Base-by-base conservation (phyloP, 2,329 filamentous ascomycete genomes). In the Sporothrix brunneoviolacea region DNA sequence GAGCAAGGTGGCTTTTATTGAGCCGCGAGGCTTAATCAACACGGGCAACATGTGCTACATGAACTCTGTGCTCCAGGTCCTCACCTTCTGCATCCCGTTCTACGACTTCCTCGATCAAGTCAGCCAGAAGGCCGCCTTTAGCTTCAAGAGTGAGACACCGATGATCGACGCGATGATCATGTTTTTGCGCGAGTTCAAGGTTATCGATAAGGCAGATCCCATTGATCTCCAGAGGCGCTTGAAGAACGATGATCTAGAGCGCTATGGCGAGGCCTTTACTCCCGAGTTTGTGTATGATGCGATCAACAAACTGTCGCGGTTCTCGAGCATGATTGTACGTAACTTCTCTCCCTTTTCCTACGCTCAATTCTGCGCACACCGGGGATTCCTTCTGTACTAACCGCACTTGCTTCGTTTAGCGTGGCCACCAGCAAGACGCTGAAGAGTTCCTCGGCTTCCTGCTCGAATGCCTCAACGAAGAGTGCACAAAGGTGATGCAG, bases 11-110 rank as follows among this genome's bases (percentile, higher is more conserved):
- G 75, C 86, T 16, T 96, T 96, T 62, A 76, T 98, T 45, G 89
- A 97, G 69, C 93, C 93, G 45, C 82, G 91, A 58, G 93, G 93
- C 43, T 78, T 98, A 62, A 87, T 95, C 59, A 98, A 98, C 69
- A 94, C 91, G 36, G 93, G 93, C 44, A 97, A 98, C 65, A 94
- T 97, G 88, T 98, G 93, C 70, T 98, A 98, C 70, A 97, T 98
- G 93, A 98, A 97, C 73, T 96, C 93, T 56, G 91, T 95, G 66
- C 78, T 98, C 58, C 93, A 98, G 84, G 87, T 94, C 64, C 80
- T 98, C 61, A 80, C 96, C 58, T 97, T 91, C 65, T 97, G 91
- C 68, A 78, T 84, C 59, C 93, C 93, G 6, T 98, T 98, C 65
- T 96, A 95, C 68, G 83, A 91, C 62, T 96, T 98, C 63, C 70